These are phyloP conservation scores for Apium graveolens DNA, from an alignment of 129 eudicot species.

Conservation along the genomic window DNA sequence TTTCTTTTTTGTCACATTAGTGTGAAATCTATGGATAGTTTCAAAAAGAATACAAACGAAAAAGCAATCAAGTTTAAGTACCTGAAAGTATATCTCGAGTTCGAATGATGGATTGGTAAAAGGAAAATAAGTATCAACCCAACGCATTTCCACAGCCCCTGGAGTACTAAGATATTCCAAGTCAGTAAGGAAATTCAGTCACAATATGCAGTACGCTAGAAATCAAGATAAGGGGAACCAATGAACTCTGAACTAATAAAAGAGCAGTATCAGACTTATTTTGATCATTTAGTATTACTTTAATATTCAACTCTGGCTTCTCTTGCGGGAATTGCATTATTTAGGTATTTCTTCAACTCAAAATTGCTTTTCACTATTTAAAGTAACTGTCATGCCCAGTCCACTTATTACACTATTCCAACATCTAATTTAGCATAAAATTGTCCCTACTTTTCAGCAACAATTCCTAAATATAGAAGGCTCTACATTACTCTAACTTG, in stretches of 20 bases:
- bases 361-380: neutral
- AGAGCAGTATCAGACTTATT: neutral
- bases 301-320: neutral
- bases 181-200: neutral
- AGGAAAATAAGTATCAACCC: constrained; percentile 94
- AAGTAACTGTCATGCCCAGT: neutral
- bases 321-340: neutral
- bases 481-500: neutral
- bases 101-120: constrained; percentile 89
- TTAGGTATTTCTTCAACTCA: neutral
- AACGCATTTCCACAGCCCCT: constrained; percentile 97
- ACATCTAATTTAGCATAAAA: neutral
- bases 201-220: no score
- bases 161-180: constrained; percentile 15
- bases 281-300: neutral
- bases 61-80: constrained; percentile 8
- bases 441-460: neutral
- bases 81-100: constrained; percentile 93
- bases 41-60: neutral
- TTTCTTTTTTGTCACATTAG: neutral
- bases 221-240: neutral
- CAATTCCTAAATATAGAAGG: neutral
- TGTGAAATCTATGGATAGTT: neutral
- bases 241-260: neutral
- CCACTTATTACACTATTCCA: neutral